A percentile compares a stretch with the other conserved stretches of the same genome.
Evolutionary conservation across 495 filamentous ascomycete genomes (phyloP).

Genomic region (Penicillium herquei): DNA sequence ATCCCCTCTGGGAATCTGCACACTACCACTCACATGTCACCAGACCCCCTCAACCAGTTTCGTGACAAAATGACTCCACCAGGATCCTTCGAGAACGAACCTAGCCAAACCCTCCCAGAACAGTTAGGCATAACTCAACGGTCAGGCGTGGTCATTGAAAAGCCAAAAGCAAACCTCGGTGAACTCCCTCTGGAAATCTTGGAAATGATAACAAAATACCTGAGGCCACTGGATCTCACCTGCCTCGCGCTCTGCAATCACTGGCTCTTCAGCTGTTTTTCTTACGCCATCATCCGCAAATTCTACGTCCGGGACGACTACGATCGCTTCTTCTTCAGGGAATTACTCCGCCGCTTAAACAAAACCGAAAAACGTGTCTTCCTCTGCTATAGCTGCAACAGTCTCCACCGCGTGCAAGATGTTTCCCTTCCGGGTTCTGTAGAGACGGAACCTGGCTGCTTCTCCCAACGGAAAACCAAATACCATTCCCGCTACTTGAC

Average conservation of each 20-base stretch:
- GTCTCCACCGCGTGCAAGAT: slow-evolving; percentile 6
- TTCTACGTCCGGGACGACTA: not conserved
- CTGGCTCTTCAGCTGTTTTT: not conserved
- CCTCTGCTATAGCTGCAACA: slow-evolving; percentile 7
- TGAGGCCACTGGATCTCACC: not conserved
- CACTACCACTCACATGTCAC: too few relatives aligned
- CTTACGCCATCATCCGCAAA: not conserved
- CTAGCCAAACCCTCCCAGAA: not conserved
- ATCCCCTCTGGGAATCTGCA: too few relatives aligned
- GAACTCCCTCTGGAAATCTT: slow-evolving; percentile 5
- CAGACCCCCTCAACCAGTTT: too few relatives aligned
- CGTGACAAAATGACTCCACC: not conserved
- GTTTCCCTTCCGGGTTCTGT: slow-evolving; percentile 1
- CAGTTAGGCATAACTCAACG: not conserved
- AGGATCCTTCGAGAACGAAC: not conserved
- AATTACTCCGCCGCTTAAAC: slow-evolving; percentile 3
- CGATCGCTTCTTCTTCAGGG: not conserved
- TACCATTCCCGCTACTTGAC: not conserved
- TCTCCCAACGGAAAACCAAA: not conserved
- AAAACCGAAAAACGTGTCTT: slow-evolving; percentile 1
- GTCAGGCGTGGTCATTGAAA: not conserved
- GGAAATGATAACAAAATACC: slow-evolving; percentile 2
- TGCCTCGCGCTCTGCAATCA: slow-evolving; percentile 12
- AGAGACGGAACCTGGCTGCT: not conserved
- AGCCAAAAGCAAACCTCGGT: not conserved